Evolutionary conservation across 148 eudicot genomes (phyloP).

Genomic region (Chenopodium berlandieri): DNA sequence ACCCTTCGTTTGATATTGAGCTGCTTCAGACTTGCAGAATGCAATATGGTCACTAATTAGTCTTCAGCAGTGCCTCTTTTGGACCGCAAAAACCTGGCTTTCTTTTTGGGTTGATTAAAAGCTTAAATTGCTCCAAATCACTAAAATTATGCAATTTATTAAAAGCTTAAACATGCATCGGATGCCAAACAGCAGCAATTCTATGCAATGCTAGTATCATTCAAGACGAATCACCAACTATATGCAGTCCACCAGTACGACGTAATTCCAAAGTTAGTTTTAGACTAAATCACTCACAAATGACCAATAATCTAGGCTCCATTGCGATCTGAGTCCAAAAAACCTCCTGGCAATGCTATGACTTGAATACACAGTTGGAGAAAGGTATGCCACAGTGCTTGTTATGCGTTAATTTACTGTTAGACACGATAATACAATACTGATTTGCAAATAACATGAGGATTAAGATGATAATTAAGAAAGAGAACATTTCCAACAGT

Average conservation of each 20-base stretch:
- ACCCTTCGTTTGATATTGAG: constrained; percentile 25
- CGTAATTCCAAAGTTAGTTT: neutral
- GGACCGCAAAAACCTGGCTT: too few species aligned
- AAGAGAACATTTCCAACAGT: neutral
- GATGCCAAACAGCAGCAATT: neutral
- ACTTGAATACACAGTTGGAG: neutral
- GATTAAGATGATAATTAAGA: neutral
- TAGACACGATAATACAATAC: neutral
- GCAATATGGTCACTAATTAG: neutral
- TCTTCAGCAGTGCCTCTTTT: neutral
- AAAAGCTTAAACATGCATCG: neutral
- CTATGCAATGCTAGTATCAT: too few species aligned
- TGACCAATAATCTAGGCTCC: too few species aligned
- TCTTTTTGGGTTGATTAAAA: too few species aligned
- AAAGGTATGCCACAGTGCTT: neutral
- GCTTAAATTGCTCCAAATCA: too few species aligned
- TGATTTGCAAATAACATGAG: neutral
- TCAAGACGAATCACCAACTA: too few species aligned
- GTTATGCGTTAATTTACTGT: neutral
- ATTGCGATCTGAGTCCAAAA: neutral
- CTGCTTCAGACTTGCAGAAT: neutral
- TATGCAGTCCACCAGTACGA: neutral
- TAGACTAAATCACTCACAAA: too few species aligned
- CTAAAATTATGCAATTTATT: too few species aligned
- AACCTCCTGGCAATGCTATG: neutral